A percentile compares a stretch with the other conserved stretches of the same genome.
phyloP scores from a whole-genome alignment of 768 basidiomycete genomes.

The Tylopilus plumbeoviolaceoides region DNA sequence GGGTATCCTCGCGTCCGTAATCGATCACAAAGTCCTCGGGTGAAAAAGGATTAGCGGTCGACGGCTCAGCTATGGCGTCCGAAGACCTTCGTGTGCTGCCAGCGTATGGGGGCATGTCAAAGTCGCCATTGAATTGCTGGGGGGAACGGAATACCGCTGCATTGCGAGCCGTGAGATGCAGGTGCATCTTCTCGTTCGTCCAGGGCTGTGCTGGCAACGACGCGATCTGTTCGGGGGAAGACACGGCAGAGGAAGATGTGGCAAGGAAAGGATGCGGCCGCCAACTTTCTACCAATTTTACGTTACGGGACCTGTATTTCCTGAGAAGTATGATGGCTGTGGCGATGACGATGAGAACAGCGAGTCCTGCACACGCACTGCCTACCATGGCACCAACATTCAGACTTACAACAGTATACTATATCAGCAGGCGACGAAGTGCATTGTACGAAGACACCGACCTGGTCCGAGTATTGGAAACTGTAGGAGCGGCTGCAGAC shows the following conservation, averaged over 20 bases:
- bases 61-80: background rate
- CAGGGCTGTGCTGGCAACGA: background rate
- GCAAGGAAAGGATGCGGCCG: conserved; percentile 2
- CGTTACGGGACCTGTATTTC: background rate
- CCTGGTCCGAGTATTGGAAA: background rate
- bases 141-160: background rate
- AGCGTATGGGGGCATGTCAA: background rate
- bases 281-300: background rate
- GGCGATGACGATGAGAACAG: background rate
- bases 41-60: background rate
- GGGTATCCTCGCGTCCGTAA: background rate
- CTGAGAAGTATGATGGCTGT: conserved; percentile 2
- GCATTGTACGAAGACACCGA: background rate
- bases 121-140: background rate
- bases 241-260: background rate
- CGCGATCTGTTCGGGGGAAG: background rate
- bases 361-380: conserved; percentile 2
- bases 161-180: background rate
- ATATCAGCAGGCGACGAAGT: background rate
- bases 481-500: background rate
- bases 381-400: conserved; percentile 5
- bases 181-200: conserved; percentile 2
- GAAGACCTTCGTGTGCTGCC: background rate
- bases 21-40: background rate
- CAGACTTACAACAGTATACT: background rate